Evolutionary conservation across 2,329 filamentous ascomycete genomes (phyloP).

Genomic region (Trichoderma sp.): DNA sequence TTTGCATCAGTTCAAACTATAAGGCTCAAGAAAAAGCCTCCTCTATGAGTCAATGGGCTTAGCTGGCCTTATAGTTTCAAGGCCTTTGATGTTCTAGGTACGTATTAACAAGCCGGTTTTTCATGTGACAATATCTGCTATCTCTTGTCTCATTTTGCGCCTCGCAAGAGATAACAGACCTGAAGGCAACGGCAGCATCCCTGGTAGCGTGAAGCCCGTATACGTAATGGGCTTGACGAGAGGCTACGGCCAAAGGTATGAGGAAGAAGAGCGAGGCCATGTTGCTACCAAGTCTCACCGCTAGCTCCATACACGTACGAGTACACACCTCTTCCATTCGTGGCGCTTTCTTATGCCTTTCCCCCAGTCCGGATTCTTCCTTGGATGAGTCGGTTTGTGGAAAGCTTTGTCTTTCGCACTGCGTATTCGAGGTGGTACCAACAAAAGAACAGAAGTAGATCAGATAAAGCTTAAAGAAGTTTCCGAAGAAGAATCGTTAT

Average conservation of each 20-base stretch:
- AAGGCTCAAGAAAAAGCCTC: neutral
- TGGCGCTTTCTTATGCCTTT: neutral
- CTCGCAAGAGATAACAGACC: neutral
- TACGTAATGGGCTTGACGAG: too few species aligned
- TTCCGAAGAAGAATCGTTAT: neutral
- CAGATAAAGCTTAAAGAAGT: neutral
- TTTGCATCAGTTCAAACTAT: neutral
- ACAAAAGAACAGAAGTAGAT: neutral
- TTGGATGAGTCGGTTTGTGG: neutral
- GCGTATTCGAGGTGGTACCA: neutral
- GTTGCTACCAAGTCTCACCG: too few species aligned
- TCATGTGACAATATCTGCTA: too few species aligned
- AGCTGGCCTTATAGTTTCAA: neutral
- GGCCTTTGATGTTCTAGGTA: neutral
- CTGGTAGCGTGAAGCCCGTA: neutral
- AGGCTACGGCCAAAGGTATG: too few species aligned
- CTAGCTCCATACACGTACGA: too few species aligned
- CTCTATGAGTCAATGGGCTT: neutral
- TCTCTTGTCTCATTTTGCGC: neutral
- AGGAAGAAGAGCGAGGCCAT: too few species aligned
- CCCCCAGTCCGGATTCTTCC: neutral
- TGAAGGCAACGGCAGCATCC: neutral
- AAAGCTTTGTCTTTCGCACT: neutral
- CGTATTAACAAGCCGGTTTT: too few species aligned
- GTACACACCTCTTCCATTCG: too few species aligned